phyloP scores from a whole-genome alignment of 108 stramenopile genomes.

The Asterionellopsis glacialis region DNA sequence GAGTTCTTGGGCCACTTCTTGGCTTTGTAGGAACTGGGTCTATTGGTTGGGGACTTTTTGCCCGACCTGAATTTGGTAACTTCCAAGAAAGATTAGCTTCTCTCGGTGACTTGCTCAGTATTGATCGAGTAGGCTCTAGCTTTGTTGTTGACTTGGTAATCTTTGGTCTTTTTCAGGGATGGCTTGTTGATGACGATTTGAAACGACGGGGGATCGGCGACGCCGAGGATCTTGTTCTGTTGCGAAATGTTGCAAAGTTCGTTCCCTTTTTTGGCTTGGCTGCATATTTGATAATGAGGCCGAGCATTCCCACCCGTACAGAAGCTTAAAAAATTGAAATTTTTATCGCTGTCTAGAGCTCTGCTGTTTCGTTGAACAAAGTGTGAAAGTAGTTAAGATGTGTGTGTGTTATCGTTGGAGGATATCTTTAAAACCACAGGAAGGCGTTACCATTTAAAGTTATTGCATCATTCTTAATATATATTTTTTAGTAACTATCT shows the following conservation, averaged over 20 bases:
- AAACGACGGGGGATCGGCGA: constrained; percentile 51
- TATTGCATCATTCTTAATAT: too few relatives aligned
- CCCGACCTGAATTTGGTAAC: constrained; percentile 70
- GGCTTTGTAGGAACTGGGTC: constrained; percentile 55
- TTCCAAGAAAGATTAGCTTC: constrained; percentile 39
- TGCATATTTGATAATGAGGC: constrained; percentile 62
- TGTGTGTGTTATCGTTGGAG: too few relatives aligned
- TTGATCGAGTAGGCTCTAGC: constrained; percentile 79
- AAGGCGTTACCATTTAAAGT: too few relatives aligned
- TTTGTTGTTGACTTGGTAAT: constrained; percentile 81
- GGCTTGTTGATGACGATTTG: constrained; percentile 85
- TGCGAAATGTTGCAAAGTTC: constrained; percentile 54
- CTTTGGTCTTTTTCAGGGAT: constrained; percentile 85
- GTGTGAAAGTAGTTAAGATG: too few relatives aligned
- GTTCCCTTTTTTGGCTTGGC: constrained; percentile 84
- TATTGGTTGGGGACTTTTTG: constrained; percentile 65
- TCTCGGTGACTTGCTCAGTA: constrained; percentile 59
- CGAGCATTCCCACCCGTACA: constrained; percentile 1
- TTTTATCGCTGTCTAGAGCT: too few relatives aligned
- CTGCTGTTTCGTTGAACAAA: too few relatives aligned
- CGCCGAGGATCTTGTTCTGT: constrained; percentile 26
- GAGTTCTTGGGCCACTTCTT: constrained; percentile 43
- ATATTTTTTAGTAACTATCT: too few relatives aligned
- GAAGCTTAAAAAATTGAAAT: not conserved
- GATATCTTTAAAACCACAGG: too few relatives aligned